Evolutionary conservation across 192 early-diverging fungal genomes (phyloP).

Genomic region (Entrophospora sp.): DNA sequence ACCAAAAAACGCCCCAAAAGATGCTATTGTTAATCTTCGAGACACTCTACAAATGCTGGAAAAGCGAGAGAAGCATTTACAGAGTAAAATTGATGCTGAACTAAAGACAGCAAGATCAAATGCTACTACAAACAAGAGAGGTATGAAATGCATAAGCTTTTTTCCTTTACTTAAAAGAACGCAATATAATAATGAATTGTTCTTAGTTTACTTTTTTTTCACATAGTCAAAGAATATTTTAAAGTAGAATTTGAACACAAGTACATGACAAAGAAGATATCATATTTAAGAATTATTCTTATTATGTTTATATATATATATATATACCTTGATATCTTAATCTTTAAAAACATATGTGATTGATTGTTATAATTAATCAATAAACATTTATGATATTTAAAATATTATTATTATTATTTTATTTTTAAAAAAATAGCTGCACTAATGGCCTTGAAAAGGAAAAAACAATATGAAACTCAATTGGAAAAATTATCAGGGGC

Average conservation of each 20-base stretch:
- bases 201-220: not conserved
- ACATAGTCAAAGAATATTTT: no score
- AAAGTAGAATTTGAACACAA: no score
- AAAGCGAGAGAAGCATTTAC: constrained; percentile 83
- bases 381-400: not conserved
- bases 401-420: not conserved
- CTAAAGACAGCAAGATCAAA: constrained; percentile 79
- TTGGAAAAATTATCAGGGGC: constrained; percentile 84
- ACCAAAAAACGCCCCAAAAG: constrained; percentile 73
- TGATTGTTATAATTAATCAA: no score
- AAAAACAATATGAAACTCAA: constrained; percentile 75
- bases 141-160: no score
- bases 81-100: constrained; percentile 80
- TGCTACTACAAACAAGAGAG: constrained; percentile 87
- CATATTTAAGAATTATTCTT: no score
- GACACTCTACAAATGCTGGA: constrained; percentile 91
- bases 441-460: constrained; percentile 90
- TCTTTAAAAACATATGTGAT: no score
- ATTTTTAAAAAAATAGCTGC: constrained; percentile 59
- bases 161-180: not conserved
- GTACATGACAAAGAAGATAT: no score
- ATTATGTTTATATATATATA: no score
- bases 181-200: not conserved
- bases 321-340: no score
- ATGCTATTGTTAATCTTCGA: constrained; percentile 87